A percentile compares a stretch with the other conserved stretches of the same genome.
Evolutionary conservation across 2,329 filamentous ascomycete species (phyloP).

Genomic region (Scleromitrula shiraiana): DNA sequence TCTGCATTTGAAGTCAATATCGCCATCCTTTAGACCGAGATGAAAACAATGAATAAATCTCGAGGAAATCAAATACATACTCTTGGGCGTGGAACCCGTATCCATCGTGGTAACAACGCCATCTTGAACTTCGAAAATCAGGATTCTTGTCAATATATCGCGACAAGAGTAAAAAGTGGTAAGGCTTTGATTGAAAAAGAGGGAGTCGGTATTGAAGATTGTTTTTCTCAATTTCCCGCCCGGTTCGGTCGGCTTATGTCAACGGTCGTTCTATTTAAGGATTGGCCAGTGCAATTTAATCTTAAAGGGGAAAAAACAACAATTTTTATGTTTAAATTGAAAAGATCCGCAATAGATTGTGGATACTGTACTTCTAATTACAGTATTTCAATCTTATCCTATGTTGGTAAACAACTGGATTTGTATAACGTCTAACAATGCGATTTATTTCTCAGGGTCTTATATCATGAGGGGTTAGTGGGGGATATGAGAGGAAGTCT

Average conservation of each 20-base stretch:
- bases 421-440: no score
- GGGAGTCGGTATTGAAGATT: not conserved
- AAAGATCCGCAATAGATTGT: no score
- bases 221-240: not conserved
- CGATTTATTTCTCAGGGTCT: no score
- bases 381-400: no score
- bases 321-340: no score
- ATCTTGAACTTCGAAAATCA: constrained; percentile 14
- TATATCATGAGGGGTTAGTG: no score
- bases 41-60: not conserved
- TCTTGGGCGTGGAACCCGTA: constrained; percentile 26
- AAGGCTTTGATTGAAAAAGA: not conserved
- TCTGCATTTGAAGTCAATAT: constrained; percentile 41
- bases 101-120: constrained; percentile 24
- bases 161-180: not conserved
- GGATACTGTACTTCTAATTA: no score
- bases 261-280: not conserved
- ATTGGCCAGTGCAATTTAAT: no score
- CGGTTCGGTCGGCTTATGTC: constrained; percentile 3
- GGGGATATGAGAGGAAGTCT: no score
- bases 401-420: no score
- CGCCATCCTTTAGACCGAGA: not conserved
- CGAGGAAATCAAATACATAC: constrained; percentile 17
- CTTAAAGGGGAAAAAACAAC: no score
- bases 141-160: constrained; percentile 1